Percentiles rank a stretch among this genome's conserved stretches.
phyloP scores from a whole-genome alignment of 495 filamentous ascomycete species.

The Penicillium riverlandense region DNA sequence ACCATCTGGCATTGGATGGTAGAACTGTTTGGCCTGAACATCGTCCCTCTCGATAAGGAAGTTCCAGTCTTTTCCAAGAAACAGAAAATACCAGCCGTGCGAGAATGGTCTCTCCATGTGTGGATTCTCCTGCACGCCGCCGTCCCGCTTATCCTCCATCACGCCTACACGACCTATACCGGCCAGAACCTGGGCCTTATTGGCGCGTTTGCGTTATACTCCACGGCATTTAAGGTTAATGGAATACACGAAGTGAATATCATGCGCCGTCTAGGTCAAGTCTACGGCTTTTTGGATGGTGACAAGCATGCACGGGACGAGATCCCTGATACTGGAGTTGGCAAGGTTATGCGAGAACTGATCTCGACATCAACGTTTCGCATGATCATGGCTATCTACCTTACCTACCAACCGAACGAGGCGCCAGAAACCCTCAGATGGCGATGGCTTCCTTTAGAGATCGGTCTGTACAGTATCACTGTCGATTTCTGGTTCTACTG shows the following conservation, averaged over 20 bases:
- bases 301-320: conserved; percentile 23
- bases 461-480: conserved; percentile 18
- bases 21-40: conserved; percentile 16
- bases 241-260: conserved; percentile 20
- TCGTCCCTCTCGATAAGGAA: conserved; percentile 7
- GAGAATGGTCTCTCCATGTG: conserved; percentile 16
- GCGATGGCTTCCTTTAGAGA: conserved; percentile 19
- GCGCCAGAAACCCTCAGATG: conserved; percentile 9
- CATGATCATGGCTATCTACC: conserved; percentile 15
- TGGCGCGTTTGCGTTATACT: conserved; percentile 14
- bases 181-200: conserved; percentile 8
- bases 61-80: conserved; percentile 18
- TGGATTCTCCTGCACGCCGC: conserved; percentile 19
- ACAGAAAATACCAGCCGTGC: conserved; percentile 16
- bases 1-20: conserved; percentile 15
- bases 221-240: conserved; percentile 15
- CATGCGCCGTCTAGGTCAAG: conserved; percentile 18
- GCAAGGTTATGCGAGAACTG: conserved; percentile 16
- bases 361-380: conserved; percentile 16
- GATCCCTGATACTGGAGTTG: conserved; percentile 18
- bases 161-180: conserved; percentile 13
- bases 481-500: conserved; percentile 26
- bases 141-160: conserved; percentile 14
- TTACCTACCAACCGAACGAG: conserved; percentile 31
- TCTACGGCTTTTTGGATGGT: conserved; percentile 20